These are phyloP conservation scores for Fusarium sp. DNA, from an alignment of 2,329 filamentous ascomycete species.

Conservation along the genomic window DNA sequence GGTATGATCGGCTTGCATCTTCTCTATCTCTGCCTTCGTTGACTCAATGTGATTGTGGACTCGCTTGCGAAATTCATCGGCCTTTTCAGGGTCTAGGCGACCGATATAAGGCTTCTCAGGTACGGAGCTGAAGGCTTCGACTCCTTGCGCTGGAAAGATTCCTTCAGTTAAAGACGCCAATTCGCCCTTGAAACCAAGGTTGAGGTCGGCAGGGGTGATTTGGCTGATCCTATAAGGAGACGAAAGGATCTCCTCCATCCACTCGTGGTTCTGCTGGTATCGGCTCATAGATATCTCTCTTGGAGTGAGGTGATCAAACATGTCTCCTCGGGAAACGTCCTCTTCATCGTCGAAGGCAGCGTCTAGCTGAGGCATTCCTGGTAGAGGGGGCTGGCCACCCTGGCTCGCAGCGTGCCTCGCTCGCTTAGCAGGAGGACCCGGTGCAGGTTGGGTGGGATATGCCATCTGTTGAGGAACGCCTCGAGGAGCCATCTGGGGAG, in stretches of 20 bases:
- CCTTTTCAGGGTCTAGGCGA: constrained; percentile 78
- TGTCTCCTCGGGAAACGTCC: constrained; percentile 86
- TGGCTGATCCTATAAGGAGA: constrained; percentile 89
- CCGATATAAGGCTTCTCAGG: constrained; percentile 70
- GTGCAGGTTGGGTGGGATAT: constrained; percentile 66
- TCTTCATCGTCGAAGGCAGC: constrained; percentile 84
- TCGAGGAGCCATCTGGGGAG: constrained; percentile 59
- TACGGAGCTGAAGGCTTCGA: constrained; percentile 59
- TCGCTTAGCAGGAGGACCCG: constrained; percentile 68
- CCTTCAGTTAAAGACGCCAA: constrained; percentile 84
- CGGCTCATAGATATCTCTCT: constrained; percentile 88
- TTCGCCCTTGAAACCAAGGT: constrained; percentile 86
- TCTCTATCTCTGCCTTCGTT: constrained; percentile 84
- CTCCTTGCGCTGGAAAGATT: constrained; percentile 77
- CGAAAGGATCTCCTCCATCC: constrained; percentile 97
- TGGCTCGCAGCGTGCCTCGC: constrained; percentile 61
- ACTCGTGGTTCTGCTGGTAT: constrained; percentile 96
- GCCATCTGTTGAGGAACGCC: constrained; percentile 71
- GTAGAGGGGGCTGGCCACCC: constrained; percentile 53
- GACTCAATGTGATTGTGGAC: constrained; percentile 78
- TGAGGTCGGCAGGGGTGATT: constrained; percentile 88
- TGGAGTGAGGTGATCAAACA: constrained; percentile 90
- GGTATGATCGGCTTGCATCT: constrained; percentile 83
- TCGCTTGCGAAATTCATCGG: constrained; percentile 85
- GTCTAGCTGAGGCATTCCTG: constrained; percentile 56